Percentiles rank a stretch among this genome's conserved stretches.
Evolutionary conservation across 768 basidiomycete genomes (phyloP).

Genomic region (Mycena capillaripes): DNA sequence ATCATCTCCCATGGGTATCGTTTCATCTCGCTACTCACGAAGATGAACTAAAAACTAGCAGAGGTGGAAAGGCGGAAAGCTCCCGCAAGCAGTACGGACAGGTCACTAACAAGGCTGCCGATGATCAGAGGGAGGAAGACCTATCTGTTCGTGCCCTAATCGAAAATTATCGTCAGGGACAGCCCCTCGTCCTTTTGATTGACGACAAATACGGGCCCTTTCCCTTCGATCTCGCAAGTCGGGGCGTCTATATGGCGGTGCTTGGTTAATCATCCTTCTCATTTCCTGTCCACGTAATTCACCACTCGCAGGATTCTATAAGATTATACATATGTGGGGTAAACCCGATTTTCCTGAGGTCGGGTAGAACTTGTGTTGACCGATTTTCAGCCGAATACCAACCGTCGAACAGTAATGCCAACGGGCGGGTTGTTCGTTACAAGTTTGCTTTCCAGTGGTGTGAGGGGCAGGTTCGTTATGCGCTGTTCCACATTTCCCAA

Average conservation of each 20-base stretch:
- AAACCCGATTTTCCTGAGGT: neutral
- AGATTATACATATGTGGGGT: slow-evolving; percentile 82
- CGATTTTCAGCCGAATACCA: slow-evolving; percentile 72
- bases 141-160: slow-evolving; percentile 80
- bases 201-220: slow-evolving; percentile 83
- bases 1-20: slow-evolving; percentile 88
- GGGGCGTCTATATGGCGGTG: slow-evolving; percentile 65
- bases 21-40: neutral
- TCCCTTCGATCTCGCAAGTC: slow-evolving; percentile 73
- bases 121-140: slow-evolving; percentile 78
- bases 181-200: slow-evolving; percentile 78
- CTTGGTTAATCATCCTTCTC: slow-evolving; percentile 42
- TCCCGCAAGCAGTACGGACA: slow-evolving; percentile 50
- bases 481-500: neutral
- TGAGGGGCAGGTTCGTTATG: slow-evolving; percentile 66
- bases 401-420: slow-evolving; percentile 55
- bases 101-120: slow-evolving; percentile 63
- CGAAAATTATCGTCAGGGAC: slow-evolving; percentile 63
- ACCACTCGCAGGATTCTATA: slow-evolving; percentile 72
- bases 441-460: slow-evolving; percentile 93
- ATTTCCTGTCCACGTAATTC: slow-evolving; percentile 21
- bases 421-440: slow-evolving; percentile 74
- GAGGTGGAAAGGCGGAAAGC: slow-evolving; percentile 80
- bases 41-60: slow-evolving; percentile 38
- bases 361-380: neutral